Percentiles rank a stretch among this genome's conserved stretches.
These are phyloP conservation scores for Thozetella sp. DNA, from an alignment of 495 filamentous ascomycete species.

Conservation along the genomic window DNA sequence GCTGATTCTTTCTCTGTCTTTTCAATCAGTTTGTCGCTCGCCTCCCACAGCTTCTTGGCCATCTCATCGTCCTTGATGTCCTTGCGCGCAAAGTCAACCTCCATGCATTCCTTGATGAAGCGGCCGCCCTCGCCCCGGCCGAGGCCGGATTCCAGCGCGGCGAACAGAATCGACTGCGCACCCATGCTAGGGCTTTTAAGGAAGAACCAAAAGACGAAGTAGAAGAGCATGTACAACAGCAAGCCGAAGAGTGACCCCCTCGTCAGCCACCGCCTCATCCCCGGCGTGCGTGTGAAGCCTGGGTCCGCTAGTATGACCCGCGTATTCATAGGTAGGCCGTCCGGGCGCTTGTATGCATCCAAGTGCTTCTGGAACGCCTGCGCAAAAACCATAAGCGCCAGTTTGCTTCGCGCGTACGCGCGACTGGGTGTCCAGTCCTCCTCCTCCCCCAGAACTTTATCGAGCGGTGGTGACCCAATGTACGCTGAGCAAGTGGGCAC, in stretches of 20 bases:
- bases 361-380: conserved; percentile 88
- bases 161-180: conserved; percentile 83
- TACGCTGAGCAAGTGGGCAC: conserved; percentile 87
- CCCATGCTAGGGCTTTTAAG: conserved; percentile 82
- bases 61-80: conserved; percentile 78
- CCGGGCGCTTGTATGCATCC: conserved; percentile 77
- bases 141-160: conserved; percentile 77
- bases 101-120: conserved; percentile 85
- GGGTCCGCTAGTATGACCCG: conserved; percentile 86
- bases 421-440: conserved; percentile 49
- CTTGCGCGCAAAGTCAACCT: conserved; percentile 66
- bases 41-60: conserved; percentile 84
- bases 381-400: conserved; percentile 86
- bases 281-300: conserved; percentile 80
- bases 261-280: conserved; percentile 82
- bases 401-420: conserved; percentile 84
- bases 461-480: conserved; percentile 68
- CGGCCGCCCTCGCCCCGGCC: conserved; percentile 65
- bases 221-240: conserved; percentile 73
- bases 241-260: conserved; percentile 84
- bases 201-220: conserved; percentile 81
- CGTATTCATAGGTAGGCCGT: conserved; percentile 77
- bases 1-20: conserved; percentile 81
- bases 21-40: conserved; percentile 84
- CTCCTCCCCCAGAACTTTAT: conserved; percentile 35